phyloP scores from a whole-genome alignment of 768 basidiomycete species.

The Lactarius quietus region DNA sequence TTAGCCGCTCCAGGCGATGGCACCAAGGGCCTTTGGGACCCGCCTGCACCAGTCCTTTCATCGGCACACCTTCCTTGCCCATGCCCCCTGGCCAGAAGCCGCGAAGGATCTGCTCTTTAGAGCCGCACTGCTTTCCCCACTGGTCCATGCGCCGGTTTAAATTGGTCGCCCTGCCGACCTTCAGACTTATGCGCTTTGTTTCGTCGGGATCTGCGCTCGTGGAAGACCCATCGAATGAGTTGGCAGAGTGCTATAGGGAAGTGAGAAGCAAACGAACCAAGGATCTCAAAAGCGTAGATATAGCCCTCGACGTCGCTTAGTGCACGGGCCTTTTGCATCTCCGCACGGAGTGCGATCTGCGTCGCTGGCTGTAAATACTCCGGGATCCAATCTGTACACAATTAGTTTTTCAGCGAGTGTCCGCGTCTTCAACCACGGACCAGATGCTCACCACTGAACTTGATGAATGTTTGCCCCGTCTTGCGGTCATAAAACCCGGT shows the following conservation, averaged over 20 bases:
- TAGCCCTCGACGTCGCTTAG: conserved; percentile 63
- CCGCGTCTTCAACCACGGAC: background rate
- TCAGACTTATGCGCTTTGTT: conserved; percentile 53
- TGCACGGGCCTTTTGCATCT: conserved; percentile 55
- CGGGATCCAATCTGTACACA: conserved; percentile 63
- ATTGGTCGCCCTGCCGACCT: conserved; percentile 77
- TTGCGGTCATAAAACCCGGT: conserved; percentile 57
- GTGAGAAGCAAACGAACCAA: conserved; percentile 42
- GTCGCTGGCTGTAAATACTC: conserved; percentile 58
- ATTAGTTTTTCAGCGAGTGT: background rate
- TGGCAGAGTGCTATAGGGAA: too few species aligned
- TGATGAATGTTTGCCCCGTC: conserved; percentile 46
- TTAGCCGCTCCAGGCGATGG: conserved; percentile 72
- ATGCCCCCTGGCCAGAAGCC: conserved; percentile 68
- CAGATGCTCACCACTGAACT: conserved; percentile 47
- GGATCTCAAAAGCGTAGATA: conserved; percentile 80
- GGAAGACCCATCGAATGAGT: background rate
- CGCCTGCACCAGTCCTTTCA: conserved; percentile 59
- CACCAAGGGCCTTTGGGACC: conserved; percentile 63
- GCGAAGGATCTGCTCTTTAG: conserved; percentile 67
- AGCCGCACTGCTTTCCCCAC: conserved; percentile 79
- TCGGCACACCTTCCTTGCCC: conserved; percentile 39
- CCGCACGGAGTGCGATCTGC: conserved; percentile 49
- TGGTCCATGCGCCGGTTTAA: conserved; percentile 69
- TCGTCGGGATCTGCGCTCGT: conserved; percentile 32